Percentiles rank a stretch among this genome's conserved stretches.
Conservation (phyloP, 2,329 filamentous ascomycete species). For the Aspergillus proliferans region DNA sequence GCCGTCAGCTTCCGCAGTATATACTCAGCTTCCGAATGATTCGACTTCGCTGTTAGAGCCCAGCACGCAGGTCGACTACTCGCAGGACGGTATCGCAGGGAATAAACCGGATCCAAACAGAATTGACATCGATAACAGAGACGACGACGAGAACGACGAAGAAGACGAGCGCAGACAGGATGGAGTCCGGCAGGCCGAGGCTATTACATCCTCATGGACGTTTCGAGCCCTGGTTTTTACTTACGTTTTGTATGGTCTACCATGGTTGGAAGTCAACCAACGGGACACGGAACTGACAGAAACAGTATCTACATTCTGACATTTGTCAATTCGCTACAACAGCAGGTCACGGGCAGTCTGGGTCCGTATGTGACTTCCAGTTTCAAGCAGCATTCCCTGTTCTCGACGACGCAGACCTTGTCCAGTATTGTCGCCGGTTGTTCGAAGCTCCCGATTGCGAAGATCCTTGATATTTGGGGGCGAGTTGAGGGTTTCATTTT, state of each 20-base stretch:
- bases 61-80: not conserved
- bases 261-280: not conserved
- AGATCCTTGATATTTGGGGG: slow-evolving; percentile 58
- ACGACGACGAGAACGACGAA: not conserved
- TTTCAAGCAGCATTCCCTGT: slow-evolving; percentile 50
- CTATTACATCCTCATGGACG: not conserved
- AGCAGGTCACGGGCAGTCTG: slow-evolving; percentile 35
- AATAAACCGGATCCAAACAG: not conserved
- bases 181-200: slow-evolving; percentile 1
- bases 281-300: not conserved
- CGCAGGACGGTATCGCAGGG: not conserved
- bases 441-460: slow-evolving; percentile 55
- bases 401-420: slow-evolving; percentile 51
- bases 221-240: slow-evolving; percentile 22
- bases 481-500: slow-evolving; percentile 52
- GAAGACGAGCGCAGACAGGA: not conserved
- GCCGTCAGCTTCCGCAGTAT: not conserved
- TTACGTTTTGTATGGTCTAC: slow-evolving; percentile 33
- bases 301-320: slow-evolving; percentile 39
- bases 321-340: slow-evolving; percentile 39
- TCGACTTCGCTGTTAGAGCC: not conserved
- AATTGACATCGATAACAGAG: not conserved
- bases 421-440: slow-evolving; percentile 52
- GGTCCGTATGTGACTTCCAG: slow-evolving; percentile 47
- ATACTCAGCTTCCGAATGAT: not conserved